Base-by-base conservation (phyloP, 768 basidiomycete species). In the Tulasnella sp. region DNA sequence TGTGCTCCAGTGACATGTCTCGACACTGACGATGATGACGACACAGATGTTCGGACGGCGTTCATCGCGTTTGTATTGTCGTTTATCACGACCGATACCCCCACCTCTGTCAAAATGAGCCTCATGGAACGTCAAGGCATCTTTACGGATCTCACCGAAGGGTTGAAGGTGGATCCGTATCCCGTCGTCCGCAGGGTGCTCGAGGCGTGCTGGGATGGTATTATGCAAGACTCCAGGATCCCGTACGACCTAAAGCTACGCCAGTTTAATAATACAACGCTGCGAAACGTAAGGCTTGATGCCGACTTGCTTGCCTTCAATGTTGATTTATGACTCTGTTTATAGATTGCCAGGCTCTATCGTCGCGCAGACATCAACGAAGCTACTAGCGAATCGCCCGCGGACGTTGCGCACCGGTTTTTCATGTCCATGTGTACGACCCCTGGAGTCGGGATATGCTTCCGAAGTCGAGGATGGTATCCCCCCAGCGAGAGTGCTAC, bases 391-490 rank as follows among this genome's bases (percentile, higher is more conserved):
- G 79, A 81, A 14, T 71, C 80, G 42, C 68, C 82, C 17, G 89
- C 84, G 1, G 83, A 93, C 61, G 74, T 94, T 3, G 82, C 78
- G 0, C 86, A 90, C 59, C 89, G 92, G 63, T 97, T 96, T 68
- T 71, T 96, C 9, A 77, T 93, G 25, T 84, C 84, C 1, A 79
- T 90, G 29, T 86, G 84, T 63, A 84, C 86, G 0, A 79, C 78
- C 23, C 86, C 88, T 0, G 91, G 92, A 0, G 70, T 74, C 11
- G 92, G 92, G 0, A 74, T 96, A 12, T 97, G 92, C 65, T 96
- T 94, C 70, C 79, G 73, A 50, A 89, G 93, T 64, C 75, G 79
- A 6, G 92, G 92, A 2, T 97, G 92, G 92, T 97, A 96, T 63
- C 81, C 81, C 3, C 80, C 87, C 2, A 83, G 84, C 60, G 72